These are phyloP conservation scores for Penicillium hordei DNA, from an alignment of 2,329 filamentous ascomycete species.

Conservation along the genomic window DNA sequence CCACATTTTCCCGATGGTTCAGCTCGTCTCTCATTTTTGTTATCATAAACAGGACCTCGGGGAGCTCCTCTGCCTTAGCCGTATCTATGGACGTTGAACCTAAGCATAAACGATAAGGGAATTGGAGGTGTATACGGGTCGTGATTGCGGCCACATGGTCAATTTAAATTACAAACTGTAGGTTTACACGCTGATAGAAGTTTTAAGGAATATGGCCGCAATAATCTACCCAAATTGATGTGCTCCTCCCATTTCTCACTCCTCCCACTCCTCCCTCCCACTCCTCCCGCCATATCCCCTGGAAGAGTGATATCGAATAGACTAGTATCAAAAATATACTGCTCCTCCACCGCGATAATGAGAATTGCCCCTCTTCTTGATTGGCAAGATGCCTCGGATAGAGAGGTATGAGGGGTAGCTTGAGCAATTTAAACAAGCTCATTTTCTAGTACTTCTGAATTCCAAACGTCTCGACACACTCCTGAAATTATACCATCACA, in stretches of 20 bases:
- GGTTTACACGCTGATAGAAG: rapidly evolving
- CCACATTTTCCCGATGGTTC: background rate
- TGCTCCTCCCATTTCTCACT: conserved; percentile 12
- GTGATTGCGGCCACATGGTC: background rate
- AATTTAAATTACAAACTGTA: no score
- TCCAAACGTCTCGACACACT: background rate
- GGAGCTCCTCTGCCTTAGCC: background rate
- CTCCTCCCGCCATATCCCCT: no score
- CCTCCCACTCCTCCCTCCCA: conserved; percentile 1
- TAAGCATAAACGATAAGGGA: background rate
- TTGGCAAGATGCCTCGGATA: background rate
- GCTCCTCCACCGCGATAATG: conserved; percentile 7
- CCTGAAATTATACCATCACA: background rate
- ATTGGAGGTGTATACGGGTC: background rate
- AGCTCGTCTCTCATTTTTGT: background rate
- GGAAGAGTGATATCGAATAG: background rate
- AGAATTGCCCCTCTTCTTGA: background rate
- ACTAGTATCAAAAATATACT: background rate
- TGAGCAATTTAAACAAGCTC: conserved; percentile 9
- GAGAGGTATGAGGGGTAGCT: background rate
- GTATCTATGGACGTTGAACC: no score
- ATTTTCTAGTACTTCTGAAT: background rate
- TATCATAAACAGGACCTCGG: background rate
- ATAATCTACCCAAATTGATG: background rate
- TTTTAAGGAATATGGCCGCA: background rate